Evolutionary conservation across 2,329 filamentous ascomycete genomes (phyloP).

Genomic region (Pseudogymnoascus sp.): DNA sequence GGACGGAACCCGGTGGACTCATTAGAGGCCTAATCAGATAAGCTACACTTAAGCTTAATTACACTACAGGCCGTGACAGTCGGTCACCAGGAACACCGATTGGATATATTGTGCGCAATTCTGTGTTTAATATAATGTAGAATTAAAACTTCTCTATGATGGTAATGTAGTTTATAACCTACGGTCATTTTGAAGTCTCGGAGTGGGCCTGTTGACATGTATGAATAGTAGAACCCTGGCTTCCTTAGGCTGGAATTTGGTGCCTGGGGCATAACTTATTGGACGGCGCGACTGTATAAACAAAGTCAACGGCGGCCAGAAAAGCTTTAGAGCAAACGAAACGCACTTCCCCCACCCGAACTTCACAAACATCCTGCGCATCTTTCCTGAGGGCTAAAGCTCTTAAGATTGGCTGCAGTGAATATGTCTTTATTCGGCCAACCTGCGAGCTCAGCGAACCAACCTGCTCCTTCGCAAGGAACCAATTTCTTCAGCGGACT

Average conservation of each 20-base stretch:
- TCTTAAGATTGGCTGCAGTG: background rate
- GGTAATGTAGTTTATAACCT: background rate
- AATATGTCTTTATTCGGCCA: slow-evolving; percentile 6
- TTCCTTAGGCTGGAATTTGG: background rate
- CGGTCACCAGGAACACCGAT: background rate
- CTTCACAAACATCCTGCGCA: background rate
- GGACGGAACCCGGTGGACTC: background rate
- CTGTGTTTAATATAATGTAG: background rate
- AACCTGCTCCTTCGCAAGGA: slow-evolving; percentile 5
- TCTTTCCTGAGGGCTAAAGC: background rate
- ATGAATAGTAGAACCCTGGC: background rate
- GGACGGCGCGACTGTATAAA: background rate
- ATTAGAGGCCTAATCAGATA: slow-evolving; percentile 4
- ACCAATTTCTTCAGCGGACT: slow-evolving; percentile 10
- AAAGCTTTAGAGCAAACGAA: slow-evolving; percentile 1
- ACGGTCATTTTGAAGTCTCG: background rate
- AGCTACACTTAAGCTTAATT: slow-evolving; percentile 8
- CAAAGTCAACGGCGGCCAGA: slow-evolving; percentile 1
- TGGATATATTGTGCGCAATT: background rate
- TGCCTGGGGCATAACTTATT: slow-evolving; percentile 2
- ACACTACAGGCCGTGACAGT: background rate
- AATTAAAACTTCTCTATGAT: background rate
- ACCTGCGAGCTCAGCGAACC: background rate
- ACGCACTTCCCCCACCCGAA: background rate
- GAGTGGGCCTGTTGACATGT: background rate